Evolutionary conservation across 164 flowering plant species (phyloP).

Genomic region (Litsea cubeba): DNA sequence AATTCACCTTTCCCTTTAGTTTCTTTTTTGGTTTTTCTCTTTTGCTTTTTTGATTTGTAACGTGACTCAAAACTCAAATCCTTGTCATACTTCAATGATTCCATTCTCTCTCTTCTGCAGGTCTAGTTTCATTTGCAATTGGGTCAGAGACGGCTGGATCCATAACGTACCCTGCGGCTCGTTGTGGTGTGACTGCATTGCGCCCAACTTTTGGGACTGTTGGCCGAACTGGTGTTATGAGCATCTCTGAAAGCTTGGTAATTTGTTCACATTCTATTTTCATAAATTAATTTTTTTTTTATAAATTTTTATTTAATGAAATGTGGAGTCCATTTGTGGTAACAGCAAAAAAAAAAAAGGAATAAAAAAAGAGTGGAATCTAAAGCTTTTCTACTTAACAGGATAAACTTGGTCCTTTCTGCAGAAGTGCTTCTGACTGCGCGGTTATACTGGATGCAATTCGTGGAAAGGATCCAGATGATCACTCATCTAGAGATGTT

Average conservation of each 20-base stretch:
- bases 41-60: background rate
- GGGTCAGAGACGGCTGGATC: constrained; percentile 97
- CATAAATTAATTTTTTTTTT: background rate
- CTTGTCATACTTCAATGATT: too few species aligned
- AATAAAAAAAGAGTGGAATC: background rate
- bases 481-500: constrained; percentile 61
- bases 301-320: background rate
- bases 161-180: constrained; percentile 79
- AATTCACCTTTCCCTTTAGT: background rate
- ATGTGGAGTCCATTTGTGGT: too few species aligned
- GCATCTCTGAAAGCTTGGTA: constrained; percentile 94
- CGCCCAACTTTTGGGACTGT: constrained; percentile 89
- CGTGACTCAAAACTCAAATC: background rate
- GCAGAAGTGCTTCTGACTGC: constrained; percentile 75
- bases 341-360: too few species aligned
- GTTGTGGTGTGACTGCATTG: constrained; percentile 88
- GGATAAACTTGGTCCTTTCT: constrained; percentile 97
- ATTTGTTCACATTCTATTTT: background rate
- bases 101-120: constrained; percentile 23
- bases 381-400: constrained; percentile 24
- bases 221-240: constrained; percentile 90
- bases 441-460: constrained; percentile 65
- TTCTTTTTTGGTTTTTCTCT: too few species aligned
- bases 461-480: constrained; percentile 85
- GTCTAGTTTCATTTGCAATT: constrained; percentile 91